Base-by-base conservation (phyloP, 352 stramenopile species). In the Globisporangium mamillatum region DNA sequence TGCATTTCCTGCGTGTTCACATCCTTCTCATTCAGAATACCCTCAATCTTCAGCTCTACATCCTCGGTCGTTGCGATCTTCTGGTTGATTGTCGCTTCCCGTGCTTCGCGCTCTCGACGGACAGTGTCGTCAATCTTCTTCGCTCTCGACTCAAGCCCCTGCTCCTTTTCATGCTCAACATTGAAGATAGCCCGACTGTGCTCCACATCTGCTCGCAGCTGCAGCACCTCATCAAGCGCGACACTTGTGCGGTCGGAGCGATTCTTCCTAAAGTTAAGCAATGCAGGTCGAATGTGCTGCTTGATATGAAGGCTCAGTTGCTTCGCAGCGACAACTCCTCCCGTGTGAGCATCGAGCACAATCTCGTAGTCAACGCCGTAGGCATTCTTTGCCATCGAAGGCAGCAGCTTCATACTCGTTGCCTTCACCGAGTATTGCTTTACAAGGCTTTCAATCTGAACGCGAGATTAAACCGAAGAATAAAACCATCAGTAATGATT, bases 361-460 rank as follows among this genome's bases (percentile, higher is more conserved):
- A 97, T 88, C 34, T 75, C 73, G 53, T 90, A 95, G 72, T 97
- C 81, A 18, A 92, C 76, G 1, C 84, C 81, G 22, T 82, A 68
- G 27, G 86, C 80, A 73, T 98, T 91, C 56, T 97, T 95, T 1
- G 90, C 91, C 50, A 86, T 83, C 44, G 78, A 54, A 3, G 93
- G 94, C 63, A 98, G 63, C 25, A 98, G 78, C 67, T 97, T 93
- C 57, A 99, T 82, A 54, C 84, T 69, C 24, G 77, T 86, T 20
- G 89, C 88, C 34, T 80, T 87, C 44, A 74, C 64, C 52, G 92
- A 91, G 75, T 98, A 99, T 36, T 84, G 72, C 52, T 89, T 73
- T 16, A 98, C 83, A 36, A 82, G 69, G 27, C 53, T 69, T 48
- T 90, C 81, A 32, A 95, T 71, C 83, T 92, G 7, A 59, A 36